Conservation (phyloP, 805 yeast species). For the Myxozyma vanderwaltii region DNA sequence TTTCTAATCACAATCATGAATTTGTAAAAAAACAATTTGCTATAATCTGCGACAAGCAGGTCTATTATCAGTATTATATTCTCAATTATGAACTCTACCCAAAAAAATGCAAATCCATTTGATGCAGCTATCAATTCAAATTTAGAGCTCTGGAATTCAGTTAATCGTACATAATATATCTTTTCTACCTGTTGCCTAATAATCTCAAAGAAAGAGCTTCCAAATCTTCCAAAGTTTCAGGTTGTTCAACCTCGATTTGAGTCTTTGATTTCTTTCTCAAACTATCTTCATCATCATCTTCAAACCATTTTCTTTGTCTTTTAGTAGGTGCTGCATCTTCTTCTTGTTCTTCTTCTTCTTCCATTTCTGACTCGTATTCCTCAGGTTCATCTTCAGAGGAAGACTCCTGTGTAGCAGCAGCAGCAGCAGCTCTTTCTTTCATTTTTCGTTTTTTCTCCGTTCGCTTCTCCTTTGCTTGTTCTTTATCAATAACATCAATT, state of each 20-base stretch:
- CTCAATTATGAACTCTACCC: no score
- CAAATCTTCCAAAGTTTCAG: slow-evolving; percentile 88
- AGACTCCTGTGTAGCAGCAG: slow-evolving; percentile 37
- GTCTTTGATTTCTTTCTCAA: slow-evolving; percentile 36
- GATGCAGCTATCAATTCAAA: no score
- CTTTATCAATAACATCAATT: slow-evolving; percentile 79
- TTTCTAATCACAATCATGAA: no score
- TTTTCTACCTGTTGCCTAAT: slow-evolving; percentile 30
- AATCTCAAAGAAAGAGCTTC: slow-evolving; percentile 76
- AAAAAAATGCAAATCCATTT: no score
- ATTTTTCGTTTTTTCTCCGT: slow-evolving; percentile 83
- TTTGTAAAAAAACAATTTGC: no score
- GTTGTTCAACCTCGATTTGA: slow-evolving; percentile 78
- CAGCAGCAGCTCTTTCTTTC: slow-evolving; percentile 42
- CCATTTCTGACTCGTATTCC: slow-evolving; percentile 50
- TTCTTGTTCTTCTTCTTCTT: no score
- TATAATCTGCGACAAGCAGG: no score
- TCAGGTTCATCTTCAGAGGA: slow-evolving; percentile 40
- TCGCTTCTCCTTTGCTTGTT: slow-evolving; percentile 70
- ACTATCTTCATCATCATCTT: slow-evolving; percentile 33
- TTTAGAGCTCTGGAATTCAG: not conserved
- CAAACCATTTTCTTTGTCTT: slow-evolving; percentile 33
- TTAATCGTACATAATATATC: not conserved
- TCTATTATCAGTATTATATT: no score
- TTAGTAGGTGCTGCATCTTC: slow-evolving; percentile 48